These are phyloP conservation scores for Daldinia eschscholtzii DNA, from an alignment of 2,329 filamentous ascomycete species.

Conservation along the genomic window DNA sequence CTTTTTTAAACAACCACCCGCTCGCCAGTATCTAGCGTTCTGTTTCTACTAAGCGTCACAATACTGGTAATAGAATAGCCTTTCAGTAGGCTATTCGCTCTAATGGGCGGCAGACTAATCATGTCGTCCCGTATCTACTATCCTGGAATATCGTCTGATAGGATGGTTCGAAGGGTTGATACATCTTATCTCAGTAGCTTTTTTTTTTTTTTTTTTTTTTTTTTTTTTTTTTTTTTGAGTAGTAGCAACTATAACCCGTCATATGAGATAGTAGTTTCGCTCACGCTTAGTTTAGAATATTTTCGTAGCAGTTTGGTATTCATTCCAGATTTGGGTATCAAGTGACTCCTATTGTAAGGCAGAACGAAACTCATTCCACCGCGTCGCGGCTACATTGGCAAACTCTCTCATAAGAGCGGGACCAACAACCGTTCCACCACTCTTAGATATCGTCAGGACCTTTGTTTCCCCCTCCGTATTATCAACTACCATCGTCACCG, in stretches of 20 bases:
- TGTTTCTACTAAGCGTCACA: conserved; percentile 51
- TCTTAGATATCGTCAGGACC: conserved; percentile 83
- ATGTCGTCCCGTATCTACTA: conserved; percentile 86
- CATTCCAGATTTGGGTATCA: conserved; percentile 42
- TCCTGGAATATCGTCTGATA: conserved; percentile 81
- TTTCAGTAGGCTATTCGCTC: conserved; percentile 52
- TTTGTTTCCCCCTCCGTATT: conserved; percentile 63
- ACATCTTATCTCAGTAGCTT: conserved; percentile 59
- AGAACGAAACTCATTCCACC: conserved; percentile 70
- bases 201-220: too few species aligned
- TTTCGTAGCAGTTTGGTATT: conserved; percentile 5
- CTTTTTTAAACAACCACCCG: conserved; percentile 47
- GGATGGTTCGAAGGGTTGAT: conserved; percentile 87
- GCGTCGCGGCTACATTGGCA: conserved; percentile 69
- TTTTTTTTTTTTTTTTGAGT: too few species aligned
- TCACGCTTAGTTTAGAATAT: not conserved
- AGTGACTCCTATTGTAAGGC: conserved; percentile 36
- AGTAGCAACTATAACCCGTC: not conserved
- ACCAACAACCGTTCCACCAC: conserved; percentile 79
- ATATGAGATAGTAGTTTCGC: not conserved
- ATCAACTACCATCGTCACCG: conserved; percentile 86
- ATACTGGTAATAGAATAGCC: conserved; percentile 50
- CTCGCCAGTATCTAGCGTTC: conserved; percentile 48
- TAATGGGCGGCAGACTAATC: conserved; percentile 53
- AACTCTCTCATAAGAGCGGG: conserved; percentile 71